Base-by-base conservation (phyloP, 805 yeast genomes). In the Blastobotrys terrestris region DNA sequence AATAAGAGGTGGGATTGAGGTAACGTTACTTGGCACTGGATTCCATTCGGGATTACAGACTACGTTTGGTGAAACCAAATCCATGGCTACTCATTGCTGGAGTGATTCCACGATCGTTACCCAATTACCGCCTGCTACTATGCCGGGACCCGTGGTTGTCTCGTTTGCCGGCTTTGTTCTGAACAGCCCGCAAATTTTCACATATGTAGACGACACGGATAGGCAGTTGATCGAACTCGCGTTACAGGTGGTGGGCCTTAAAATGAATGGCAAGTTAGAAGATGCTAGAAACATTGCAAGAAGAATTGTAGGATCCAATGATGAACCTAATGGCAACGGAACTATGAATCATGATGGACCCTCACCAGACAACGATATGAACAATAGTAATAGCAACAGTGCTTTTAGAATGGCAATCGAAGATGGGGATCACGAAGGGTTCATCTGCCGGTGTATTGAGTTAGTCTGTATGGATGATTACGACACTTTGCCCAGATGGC, bases 151-250 rank as follows among this genome's bases (percentile, higher is more conserved):
- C 60, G 99, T 94, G 1, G 75, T 87, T 51, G 97, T 94, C 2
- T 79, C 90, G n/a, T 85, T 94, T 58, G 81, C 79, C 50, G 79
- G 77, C 60, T 74, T 74, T 54, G 78, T 77, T 49, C 67, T 63
- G 57, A 69, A 55, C 31, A 64, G 61, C 49, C 68, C 64, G 19
- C 87, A 81, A 63, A 76, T 88, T 1, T 94, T 94, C 69, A 92
- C 98, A 0, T 94, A 94, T 63, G 78, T 89, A 44, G 97, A 94
- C 70, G 99, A 94, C 66, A 87, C 97, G 6, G 99, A 94, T 70
- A 79, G 95, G 58, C 97, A 92, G 69, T 76, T 94, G 66, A 88
- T 94, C 65, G 99, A 94, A 70, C 74, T 94, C 58, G 99, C 99
- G 1, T 75, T 94, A 61, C 98, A 94, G 67, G 95, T 94, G 60